Evolutionary conservation across 2,329 filamentous ascomycete genomes (phyloP).

Genomic region (Epichloe festucae): DNA sequence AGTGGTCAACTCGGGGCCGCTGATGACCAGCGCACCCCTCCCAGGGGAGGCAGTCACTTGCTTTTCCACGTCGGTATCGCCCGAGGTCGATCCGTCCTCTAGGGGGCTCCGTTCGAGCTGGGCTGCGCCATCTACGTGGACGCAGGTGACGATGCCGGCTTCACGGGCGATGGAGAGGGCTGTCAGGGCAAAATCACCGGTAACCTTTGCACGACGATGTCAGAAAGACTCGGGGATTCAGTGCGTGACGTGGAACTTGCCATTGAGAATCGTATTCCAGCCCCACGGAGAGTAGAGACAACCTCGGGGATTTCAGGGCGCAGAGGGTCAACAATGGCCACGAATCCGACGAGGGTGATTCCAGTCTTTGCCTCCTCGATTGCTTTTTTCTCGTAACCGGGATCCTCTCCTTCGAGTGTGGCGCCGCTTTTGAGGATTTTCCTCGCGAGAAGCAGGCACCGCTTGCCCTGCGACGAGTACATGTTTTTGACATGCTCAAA

Average conservation of each 20-base stretch:
- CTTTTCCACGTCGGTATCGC: conserved; percentile 13
- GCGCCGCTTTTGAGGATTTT: conserved; percentile 37
- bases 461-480: conserved; percentile 56
- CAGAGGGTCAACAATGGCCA: conserved; percentile 68
- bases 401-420: conserved; percentile 20
- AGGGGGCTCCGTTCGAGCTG: conserved; percentile 31
- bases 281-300: conserved; percentile 51
- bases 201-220: conserved; percentile 33
- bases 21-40: conserved; percentile 44
- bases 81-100: not conserved
- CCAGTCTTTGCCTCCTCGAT: conserved; percentile 38
- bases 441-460: conserved; percentile 53
- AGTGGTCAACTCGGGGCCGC: conserved; percentile 50
- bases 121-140: conserved; percentile 37
- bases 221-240: not conserved
- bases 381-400: conserved; percentile 42
- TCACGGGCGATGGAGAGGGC: conserved; percentile 60
- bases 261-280: conserved; percentile 69
- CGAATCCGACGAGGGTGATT: conserved; percentile 58
- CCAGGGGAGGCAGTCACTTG: conserved; percentile 6
- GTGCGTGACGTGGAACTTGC: conserved; percentile 22
- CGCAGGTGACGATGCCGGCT: conserved; percentile 54
- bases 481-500: conserved; percentile 50
- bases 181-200: conserved; percentile 64
- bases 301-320: conserved; percentile 58